Base-by-base conservation (phyloP, 306 rosid genomes). In the Trichosanthes cucumerina region DNA sequence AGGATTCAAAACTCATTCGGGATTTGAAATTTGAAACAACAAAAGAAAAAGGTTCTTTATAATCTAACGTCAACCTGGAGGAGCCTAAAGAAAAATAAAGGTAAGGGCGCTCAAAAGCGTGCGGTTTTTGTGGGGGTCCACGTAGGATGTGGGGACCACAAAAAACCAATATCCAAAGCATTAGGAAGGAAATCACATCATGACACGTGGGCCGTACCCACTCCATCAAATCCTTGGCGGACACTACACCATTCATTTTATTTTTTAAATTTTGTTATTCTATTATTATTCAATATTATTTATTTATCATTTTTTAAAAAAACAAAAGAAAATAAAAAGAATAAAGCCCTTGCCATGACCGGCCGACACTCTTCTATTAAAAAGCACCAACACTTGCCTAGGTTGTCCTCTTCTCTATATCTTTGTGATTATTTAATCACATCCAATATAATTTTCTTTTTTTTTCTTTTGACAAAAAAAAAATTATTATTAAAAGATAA, bases 131-230 rank as follows among this genome's bases (percentile, higher is more conserved):
- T 1, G 33, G 23, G 65, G 72, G n/a, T 39, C 72, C 46, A 64
- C 24, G 3, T 69, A 23, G 47, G 47, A 24, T 13, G 54, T 69
- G n/a, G 75, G 75, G 75, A 21, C 75, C 75, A 41, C 3, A 19
- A 21, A n/a, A 10, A 68, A 41, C 19, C 49, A 66, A 66, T 34
- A 38, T 66, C 73, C 49, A 64, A 34, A 14, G 46, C 72, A 34
- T 34, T 31, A 3, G 73, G 47, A 69, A 43, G 10, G 18, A 44
- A 70, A 44, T 70, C 31, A 23, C 36, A 70, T 43, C 76, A 70
- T 70, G 76, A 26, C 76, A 70, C 76, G 77, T 72, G 77, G 58
- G 77, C 41, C 59, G 38, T 14, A 71, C 39, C 58, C 59, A 72
- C 77, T 46, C 58, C 59, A 47, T 71, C 56, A 72, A 47, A 11